Base-by-base conservation (phyloP, 2,329 filamentous ascomycete species). In the Penicillium sp. region DNA sequence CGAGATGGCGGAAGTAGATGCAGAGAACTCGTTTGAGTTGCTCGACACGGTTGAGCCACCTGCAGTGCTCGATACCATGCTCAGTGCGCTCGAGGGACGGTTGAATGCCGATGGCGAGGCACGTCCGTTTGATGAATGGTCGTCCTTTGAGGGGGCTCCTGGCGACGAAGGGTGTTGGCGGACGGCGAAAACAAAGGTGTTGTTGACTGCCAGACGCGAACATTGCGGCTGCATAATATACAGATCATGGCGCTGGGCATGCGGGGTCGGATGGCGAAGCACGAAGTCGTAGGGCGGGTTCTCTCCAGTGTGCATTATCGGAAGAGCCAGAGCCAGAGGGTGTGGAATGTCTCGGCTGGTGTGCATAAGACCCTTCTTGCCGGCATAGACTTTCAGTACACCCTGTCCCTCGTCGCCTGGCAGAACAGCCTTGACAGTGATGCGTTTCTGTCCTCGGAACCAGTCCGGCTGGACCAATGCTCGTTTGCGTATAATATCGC, bases 171-270 rank as follows among this genome's bases (percentile, higher is more conserved):
- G 89, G 68, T 99, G 92, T 67, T 99, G 94, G 41, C 94, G 89
- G 54, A 99, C 88, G 47, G 89, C 89, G 71, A 99, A 99, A 25
- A 99, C 92, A 67, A 96, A 99, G 0, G 94, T 99, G 69, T 99
- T 97, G 76, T 97, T 96, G 50, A 95, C 79, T 1, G 90, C 92
- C 25, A 99, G 79, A 24, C 86, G 84, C 58, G 87, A 82, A 69
- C 94, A 99, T 71, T 99, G 95, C 1, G 95, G 94, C 68, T 97
- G 94, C 40, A 92, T 89, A 57, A 99, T 89, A 71, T 99, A 99
- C 52, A 99, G 86, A 69, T 99, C 94, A 71, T 99, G 92, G 38
- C 92, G 85, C 67, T 96, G 91, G n/a, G 94, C 94, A 70, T 99
- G 94, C 8, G 94, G 94, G 2, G 94, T 99, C 7, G 95, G 95